These are phyloP conservation scores for Trichosporon ovoides DNA, from an alignment of 1,284 basidiomycete species.

Conservation along the genomic window DNA sequence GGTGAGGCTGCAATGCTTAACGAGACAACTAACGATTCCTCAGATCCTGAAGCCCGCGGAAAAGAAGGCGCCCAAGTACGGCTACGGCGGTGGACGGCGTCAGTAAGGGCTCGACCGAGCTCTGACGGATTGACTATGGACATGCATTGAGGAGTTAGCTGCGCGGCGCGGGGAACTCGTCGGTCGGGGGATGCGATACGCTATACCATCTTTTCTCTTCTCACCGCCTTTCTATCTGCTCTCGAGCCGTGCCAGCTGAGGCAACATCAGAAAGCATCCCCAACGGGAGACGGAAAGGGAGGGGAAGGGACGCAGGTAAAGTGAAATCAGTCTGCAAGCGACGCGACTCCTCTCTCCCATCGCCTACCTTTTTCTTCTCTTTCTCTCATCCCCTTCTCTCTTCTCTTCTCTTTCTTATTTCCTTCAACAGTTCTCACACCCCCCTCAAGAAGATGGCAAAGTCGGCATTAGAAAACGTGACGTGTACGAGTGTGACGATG, in stretches of 20 bases:
- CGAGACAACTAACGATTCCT: not conserved
- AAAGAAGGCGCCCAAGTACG: conserved; percentile 65
- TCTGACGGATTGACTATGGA: conserved; percentile 2
- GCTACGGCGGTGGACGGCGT: conserved; percentile 45
- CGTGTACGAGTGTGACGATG: conserved; percentile 7
- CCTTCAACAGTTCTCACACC: too few species aligned
- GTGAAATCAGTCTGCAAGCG: too few species aligned
- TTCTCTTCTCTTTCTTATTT: not conserved
- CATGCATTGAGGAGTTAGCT: conserved; percentile 6
- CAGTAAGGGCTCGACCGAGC: conserved; percentile 23
- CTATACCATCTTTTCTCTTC: not conserved
- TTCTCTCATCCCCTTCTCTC: not conserved
- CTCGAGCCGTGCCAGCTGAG: too few species aligned
- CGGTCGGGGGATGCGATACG: not conserved
- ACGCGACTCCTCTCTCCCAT: too few species aligned
- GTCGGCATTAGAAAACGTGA: conserved; percentile 6
- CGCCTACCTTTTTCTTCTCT: not conserved
- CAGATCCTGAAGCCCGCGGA: conserved; percentile 98
- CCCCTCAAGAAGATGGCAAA: conserved; percentile 1
- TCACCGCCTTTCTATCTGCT: not conserved
- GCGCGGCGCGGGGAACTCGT: not conserved
- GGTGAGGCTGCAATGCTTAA: conserved; percentile 53
- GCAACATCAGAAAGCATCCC: too few species aligned
- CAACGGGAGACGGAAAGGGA: too few species aligned
- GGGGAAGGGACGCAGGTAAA: too few species aligned